These are phyloP conservation scores for Flueggea neowawraea DNA, from an alignment of 441 rosid species.

Conservation along the genomic window DNA sequence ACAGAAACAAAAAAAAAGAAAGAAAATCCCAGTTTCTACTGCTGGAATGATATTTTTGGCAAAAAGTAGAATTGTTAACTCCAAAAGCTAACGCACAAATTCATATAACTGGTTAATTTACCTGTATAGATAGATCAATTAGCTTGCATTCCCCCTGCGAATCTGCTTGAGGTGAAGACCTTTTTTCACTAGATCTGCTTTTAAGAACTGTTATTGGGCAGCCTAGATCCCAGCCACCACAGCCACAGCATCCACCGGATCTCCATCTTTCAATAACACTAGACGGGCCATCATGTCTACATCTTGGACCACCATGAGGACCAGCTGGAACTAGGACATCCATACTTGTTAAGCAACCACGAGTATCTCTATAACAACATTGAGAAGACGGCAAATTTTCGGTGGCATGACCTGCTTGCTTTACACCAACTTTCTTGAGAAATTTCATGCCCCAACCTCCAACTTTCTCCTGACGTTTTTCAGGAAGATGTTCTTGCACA, in stretches of 20 bases:
- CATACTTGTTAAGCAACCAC: slow-evolving; percentile 46
- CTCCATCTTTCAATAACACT: slow-evolving; percentile 76
- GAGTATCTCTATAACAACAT: slow-evolving; percentile 17
- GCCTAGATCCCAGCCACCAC: slow-evolving; percentile 94
- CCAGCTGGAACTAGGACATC: slow-evolving; percentile 80
- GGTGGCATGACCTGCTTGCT: slow-evolving; percentile 18
- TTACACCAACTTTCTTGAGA: slow-evolving; percentile 38
- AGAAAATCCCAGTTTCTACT: not conserved
- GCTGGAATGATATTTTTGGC: too few species aligned
- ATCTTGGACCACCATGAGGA: slow-evolving; percentile 76
- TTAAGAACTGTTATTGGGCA: slow-evolving; percentile 56
- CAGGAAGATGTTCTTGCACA: slow-evolving; percentile 47
- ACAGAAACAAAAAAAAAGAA: not conserved
- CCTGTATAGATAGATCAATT: slow-evolving; percentile 56
- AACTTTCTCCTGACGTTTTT: slow-evolving; percentile 28
- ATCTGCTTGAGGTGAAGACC: slow-evolving; percentile 17
- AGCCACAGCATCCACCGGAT: slow-evolving; percentile 80
- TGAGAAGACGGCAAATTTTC: slow-evolving; percentile 24
- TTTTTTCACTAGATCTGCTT: slow-evolving; percentile 33
- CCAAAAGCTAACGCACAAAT: not conserved
- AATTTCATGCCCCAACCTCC: slow-evolving; percentile 96
- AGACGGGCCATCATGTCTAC: slow-evolving; percentile 62
- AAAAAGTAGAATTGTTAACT: not conserved
- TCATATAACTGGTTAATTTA: slow-evolving; percentile 14
- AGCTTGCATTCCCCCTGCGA: slow-evolving; percentile 50